These are phyloP conservation scores for Geotrichum australiense DNA, from an alignment of 1,139 yeast genomes.

Conservation along the genomic window DNA sequence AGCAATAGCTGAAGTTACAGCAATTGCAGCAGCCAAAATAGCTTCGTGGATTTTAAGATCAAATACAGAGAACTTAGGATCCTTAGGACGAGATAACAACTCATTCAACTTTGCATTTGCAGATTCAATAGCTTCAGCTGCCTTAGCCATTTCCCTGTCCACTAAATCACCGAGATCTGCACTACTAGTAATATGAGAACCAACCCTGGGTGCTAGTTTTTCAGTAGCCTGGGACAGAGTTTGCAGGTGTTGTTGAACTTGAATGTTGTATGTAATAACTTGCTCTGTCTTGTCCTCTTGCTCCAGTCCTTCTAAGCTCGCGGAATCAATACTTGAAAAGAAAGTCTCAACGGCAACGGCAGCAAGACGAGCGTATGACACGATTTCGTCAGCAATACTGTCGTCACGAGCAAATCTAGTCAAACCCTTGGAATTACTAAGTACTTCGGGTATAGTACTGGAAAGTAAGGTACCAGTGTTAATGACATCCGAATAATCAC, in stretches of 20 bases:
- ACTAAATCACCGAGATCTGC: conserved; percentile 66
- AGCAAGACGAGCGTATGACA: conserved; percentile 47
- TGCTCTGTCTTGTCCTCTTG: conserved; percentile 68
- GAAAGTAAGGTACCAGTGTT: conserved; percentile 63
- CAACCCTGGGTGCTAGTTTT: conserved; percentile 46
- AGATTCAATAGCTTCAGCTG: conserved; percentile 60
- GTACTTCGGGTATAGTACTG: conserved; percentile 55
- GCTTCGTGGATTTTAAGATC: conserved; percentile 73
- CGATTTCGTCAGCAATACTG: conserved; percentile 46
- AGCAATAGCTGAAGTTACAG: conserved; percentile 74
- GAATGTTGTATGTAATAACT: conserved; percentile 69
- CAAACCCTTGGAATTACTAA: conserved; percentile 66
- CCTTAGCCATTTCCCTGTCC: conserved; percentile 62
- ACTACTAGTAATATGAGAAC: conserved; percentile 40
- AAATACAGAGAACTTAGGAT: conserved; percentile 51
- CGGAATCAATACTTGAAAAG: conserved; percentile 54
- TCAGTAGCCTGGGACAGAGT: conserved; percentile 52
- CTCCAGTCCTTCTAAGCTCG: conserved; percentile 41
- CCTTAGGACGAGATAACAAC: conserved; percentile 44
- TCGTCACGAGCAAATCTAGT: conserved; percentile 47
- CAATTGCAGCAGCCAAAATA: conserved; percentile 65
- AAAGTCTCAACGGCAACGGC: conserved; percentile 59
- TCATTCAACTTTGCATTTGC: conserved; percentile 58
- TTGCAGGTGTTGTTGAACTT: conserved; percentile 66
- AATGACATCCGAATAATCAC: conserved; percentile 63